phyloP scores from a whole-genome alignment of 2,329 filamentous ascomycete species.

The Fusarium tuaranense region DNA sequence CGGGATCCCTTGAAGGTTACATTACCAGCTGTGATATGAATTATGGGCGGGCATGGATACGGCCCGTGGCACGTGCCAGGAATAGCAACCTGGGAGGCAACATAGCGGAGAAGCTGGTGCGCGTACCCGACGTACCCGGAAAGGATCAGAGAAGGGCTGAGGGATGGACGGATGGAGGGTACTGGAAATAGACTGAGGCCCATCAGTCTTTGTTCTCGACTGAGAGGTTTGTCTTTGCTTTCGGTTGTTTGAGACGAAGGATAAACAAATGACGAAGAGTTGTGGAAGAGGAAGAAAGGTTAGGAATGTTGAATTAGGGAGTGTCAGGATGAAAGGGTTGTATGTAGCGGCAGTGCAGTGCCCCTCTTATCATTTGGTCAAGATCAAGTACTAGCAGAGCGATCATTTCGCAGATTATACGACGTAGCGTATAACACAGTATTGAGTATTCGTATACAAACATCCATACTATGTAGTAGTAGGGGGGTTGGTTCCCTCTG shows the following conservation, averaged over 20 bases:
- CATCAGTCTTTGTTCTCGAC: not conserved
- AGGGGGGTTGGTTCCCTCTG: slow-evolving; percentile 3
- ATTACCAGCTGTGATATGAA: slow-evolving; percentile 1
- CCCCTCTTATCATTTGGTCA: slow-evolving; percentile 1
- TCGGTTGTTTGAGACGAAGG: slow-evolving; percentile 9
- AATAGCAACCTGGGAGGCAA: slow-evolving; percentile 25
- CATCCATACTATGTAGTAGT: not conserved
- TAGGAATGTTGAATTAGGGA: slow-evolving; percentile 9
- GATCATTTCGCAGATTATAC: slow-evolving; percentile 2
- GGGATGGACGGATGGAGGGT: not conserved
- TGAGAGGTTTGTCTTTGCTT: slow-evolving; percentile 5
- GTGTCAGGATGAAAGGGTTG: not conserved
- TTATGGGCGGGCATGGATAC: slow-evolving; percentile 1
- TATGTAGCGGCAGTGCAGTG: not conserved
- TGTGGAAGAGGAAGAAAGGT: not conserved
- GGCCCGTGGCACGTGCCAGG: slow-evolving; percentile 4
- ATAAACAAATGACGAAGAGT: slow-evolving; percentile 1
- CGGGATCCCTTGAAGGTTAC: not conserved
- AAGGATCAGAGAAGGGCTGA: slow-evolving; percentile 6
- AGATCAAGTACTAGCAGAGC: not conserved
- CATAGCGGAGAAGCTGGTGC: slow-evolving; percentile 17
- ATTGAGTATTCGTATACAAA: not conserved
- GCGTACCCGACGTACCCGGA: not conserved
- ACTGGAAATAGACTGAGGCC: slow-evolving; percentile 1
- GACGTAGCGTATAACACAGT: not conserved